These are phyloP conservation scores for Penicillium nucicola DNA, from an alignment of 495 filamentous ascomycete genomes.

Conservation along the genomic window DNA sequence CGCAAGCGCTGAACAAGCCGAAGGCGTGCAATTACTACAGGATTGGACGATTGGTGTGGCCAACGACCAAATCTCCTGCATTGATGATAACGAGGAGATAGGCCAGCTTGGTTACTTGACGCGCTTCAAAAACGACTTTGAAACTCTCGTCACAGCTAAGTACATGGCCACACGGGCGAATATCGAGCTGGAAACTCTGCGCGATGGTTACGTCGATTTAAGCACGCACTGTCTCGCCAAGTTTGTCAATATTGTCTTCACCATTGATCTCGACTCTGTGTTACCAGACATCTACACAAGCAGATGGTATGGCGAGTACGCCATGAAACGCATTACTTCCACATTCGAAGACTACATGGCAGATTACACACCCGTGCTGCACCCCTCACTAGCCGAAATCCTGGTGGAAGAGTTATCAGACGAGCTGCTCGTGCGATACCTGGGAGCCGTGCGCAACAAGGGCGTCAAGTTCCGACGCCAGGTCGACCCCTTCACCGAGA, in stretches of 20 bases:
- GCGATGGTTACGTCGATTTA: slow-evolving; percentile 90
- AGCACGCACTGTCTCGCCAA: slow-evolving; percentile 84
- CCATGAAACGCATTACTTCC: slow-evolving; percentile 83
- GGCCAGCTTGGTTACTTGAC: slow-evolving; percentile 72
- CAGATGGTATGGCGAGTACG: slow-evolving; percentile 77
- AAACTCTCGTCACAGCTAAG: slow-evolving; percentile 70
- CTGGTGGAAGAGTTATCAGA: slow-evolving; percentile 87
- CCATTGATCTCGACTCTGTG: slow-evolving; percentile 76
- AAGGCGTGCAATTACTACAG: slow-evolving; percentile 77
- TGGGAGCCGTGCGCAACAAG: slow-evolving; percentile 83
- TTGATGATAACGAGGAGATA: slow-evolving; percentile 75
- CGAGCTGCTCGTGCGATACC: slow-evolving; percentile 81
- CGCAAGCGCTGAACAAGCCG: slow-evolving; percentile 57
- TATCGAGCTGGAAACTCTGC: slow-evolving; percentile 68
- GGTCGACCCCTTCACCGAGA: slow-evolving; percentile 76
- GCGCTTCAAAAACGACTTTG: slow-evolving; percentile 75
- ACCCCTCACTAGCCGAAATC: slow-evolving; percentile 83
- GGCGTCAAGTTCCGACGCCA: slow-evolving; percentile 80
- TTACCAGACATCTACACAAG: slow-evolving; percentile 87
- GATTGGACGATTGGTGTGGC: slow-evolving; percentile 96
- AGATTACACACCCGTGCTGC: slow-evolving; percentile 78
- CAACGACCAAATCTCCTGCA: slow-evolving; percentile 97
- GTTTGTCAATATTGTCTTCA: slow-evolving; percentile 82
- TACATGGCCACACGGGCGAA: slow-evolving; percentile 70
- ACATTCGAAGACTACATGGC: slow-evolving; percentile 92